Evolutionary conservation across 352 stramenopile genomes (phyloP), one percentile per base, ranked within the genome.

Genomic region (Pythium rishiriense): DNA sequence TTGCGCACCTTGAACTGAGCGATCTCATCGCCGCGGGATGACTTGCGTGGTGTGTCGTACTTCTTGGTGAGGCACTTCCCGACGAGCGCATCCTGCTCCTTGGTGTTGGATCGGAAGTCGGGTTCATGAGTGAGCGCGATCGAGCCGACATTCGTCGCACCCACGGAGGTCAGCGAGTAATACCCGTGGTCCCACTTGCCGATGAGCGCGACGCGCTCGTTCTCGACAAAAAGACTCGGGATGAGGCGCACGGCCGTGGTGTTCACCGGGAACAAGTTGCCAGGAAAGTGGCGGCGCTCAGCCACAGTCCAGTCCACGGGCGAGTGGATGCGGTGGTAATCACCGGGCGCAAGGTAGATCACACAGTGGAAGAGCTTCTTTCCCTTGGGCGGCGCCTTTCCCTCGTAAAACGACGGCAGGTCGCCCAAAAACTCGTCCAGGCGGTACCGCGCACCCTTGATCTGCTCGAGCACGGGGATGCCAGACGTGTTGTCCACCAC

Each of bases 291-390:
- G 15, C 85, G 81, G 50, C 85, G 79, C 69, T 94, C 77, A 2
- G 75, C 61, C 24, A 96, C 78, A 22, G 63, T 67, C 85, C 85
- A 96, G 68, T 94, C 76, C 37, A 87, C 79, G 2, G 87, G 85
- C 21, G 84, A 86, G 61, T 96, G 87, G 63, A 96, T 93, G 68
- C 85, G 87, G 59, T 96, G 87, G 75, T 96, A 96, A 61, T 96
- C 87, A 35, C 87, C 87, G 4, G 87, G 87, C 21, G 85, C 85
- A 12, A 96, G 76, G 62, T 96, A 96, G 51, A 96, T 61, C 19
- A 96, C 87, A 25, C 81, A 90, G 61, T 94, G 79, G 54, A 74
- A 94, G 51, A 94, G 58, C 50, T 88, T 89, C 63, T 85, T 90
- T 51, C 63, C 63, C 57, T 84, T 90, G 31, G 64, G 55, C n/a